These are phyloP conservation scores for Leccinum barrowsii DNA, from an alignment of 768 basidiomycete species.

Conservation along the genomic window DNA sequence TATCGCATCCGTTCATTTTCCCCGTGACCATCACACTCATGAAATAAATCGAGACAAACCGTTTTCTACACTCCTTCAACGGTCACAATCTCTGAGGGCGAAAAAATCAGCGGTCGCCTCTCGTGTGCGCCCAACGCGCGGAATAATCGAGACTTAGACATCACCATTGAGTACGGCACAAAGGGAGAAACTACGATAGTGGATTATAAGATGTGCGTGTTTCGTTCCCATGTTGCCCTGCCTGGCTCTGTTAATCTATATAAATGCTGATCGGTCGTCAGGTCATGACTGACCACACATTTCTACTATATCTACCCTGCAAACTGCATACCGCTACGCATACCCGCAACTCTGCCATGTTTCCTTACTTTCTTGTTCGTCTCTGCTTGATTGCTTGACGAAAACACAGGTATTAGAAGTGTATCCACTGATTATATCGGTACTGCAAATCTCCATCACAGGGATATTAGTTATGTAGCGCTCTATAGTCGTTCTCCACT, in stretches of 20 bases:
- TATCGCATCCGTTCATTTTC: constrained; percentile 13
- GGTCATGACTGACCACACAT: constrained; percentile 52
- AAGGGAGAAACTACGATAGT: constrained; percentile 34
- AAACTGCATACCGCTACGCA: constrained; percentile 12
- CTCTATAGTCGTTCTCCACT: neutral
- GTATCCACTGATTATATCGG: constrained; percentile 6
- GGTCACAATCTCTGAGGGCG: constrained; percentile 63
- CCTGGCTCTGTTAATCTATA: constrained; percentile 1
- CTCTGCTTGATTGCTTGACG: constrained; percentile 7
- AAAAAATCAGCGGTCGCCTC: constrained; percentile 69
- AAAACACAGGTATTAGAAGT: constrained; percentile 28
- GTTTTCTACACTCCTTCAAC: constrained; percentile 94
- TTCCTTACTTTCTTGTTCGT: neutral
- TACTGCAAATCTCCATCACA: neutral
- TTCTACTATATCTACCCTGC: constrained; percentile 5
- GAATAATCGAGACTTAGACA: constrained; percentile 96
- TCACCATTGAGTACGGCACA: constrained; percentile 69
- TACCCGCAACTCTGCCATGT: constrained; percentile 1
- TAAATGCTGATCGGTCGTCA: constrained; percentile 66
- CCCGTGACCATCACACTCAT: neutral
- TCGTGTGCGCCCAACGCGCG: constrained; percentile 84
- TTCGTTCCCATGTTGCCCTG: constrained; percentile 21
- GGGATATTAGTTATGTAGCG: neutral
- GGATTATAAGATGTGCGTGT: constrained; percentile 85
- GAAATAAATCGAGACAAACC: constrained; percentile 64